Conservation (phyloP, 441 rosid genomes). For the Adansonia grandidieri region DNA sequence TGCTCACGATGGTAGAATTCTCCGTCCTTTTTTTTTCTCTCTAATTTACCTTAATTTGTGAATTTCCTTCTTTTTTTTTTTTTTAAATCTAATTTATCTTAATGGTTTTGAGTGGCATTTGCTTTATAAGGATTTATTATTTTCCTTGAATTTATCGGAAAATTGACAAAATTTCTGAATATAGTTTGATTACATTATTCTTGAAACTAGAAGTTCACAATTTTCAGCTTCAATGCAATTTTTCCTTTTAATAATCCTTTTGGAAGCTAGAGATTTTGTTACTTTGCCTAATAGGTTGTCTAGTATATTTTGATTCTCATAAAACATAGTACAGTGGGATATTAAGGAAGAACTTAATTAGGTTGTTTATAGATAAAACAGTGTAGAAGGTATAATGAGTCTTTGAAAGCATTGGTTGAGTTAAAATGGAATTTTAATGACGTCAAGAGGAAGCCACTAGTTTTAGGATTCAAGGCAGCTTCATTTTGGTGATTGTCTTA, state of each 20-base stretch:
- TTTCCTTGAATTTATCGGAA: neutral
- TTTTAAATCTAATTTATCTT: neutral
- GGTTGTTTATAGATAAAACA: neutral
- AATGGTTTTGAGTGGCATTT: neutral
- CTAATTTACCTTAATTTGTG: neutral
- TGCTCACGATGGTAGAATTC: conserved; percentile 44
- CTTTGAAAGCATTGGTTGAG: neutral
- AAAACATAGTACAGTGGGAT: neutral
- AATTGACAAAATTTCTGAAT: neutral
- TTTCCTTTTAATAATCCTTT: neutral
- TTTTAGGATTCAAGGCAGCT: neutral
- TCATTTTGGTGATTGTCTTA: neutral
- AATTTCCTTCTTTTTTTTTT: neutral
- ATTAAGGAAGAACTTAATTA: neutral
- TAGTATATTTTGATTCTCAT: neutral
- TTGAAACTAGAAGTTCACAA: neutral
- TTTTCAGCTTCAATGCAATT: neutral
- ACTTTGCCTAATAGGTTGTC: neutral
- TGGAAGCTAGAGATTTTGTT: neutral
- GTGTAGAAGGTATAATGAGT: neutral
- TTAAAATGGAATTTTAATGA: neutral
- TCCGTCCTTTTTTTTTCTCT: neutral
- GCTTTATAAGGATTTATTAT: neutral
- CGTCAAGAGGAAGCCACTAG: neutral
- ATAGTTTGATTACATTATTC: neutral